phyloP scores from a whole-genome alignment of 192 early-diverging fungal genomes.

The Paraglomus occultum region DNA sequence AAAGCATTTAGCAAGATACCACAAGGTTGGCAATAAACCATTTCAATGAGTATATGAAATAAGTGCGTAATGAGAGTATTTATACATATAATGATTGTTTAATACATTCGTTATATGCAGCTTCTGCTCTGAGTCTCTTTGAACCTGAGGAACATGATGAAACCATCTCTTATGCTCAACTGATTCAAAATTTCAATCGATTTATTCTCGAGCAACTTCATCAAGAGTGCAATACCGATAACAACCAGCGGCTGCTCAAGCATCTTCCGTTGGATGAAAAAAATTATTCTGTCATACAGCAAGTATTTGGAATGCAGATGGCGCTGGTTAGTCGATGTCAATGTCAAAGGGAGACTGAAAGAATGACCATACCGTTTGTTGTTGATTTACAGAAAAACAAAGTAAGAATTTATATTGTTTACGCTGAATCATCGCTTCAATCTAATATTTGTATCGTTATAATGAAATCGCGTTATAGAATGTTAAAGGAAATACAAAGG shows the following conservation, averaged over 20 bases:
- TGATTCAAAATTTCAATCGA: slow-evolving; percentile 87
- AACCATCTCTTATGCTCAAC: slow-evolving; percentile 58
- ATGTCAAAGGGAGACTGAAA: slow-evolving; percentile 57
- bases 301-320: slow-evolving; percentile 68
- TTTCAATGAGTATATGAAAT: neutral
- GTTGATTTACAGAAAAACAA: slow-evolving; percentile 78
- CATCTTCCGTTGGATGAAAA: slow-evolving; percentile 27
- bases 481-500: slow-evolving; percentile 30
- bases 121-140: slow-evolving; percentile 80
- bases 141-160: slow-evolving; percentile 74
- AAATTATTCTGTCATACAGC: slow-evolving; percentile 55
- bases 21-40: slow-evolving; percentile 55
- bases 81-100: neutral
- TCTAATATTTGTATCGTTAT: neutral
- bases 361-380: slow-evolving; percentile 75
- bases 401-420: slow-evolving; percentile 31
- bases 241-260: slow-evolving; percentile 35
- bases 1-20: slow-evolving; percentile 78
- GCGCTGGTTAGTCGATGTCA: slow-evolving; percentile 59
- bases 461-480: slow-evolving; percentile 31
- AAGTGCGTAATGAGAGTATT: neutral
- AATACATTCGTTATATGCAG: slow-evolving; percentile 36
- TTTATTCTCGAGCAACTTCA: slow-evolving; percentile 92
- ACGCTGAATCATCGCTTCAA: neutral
- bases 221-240: slow-evolving; percentile 59